Percentiles rank a stretch among this genome's conserved stretches.
These are phyloP conservation scores for Globisporangium yorkense DNA, from an alignment of 352 stramenopile species.

Conservation along the genomic window DNA sequence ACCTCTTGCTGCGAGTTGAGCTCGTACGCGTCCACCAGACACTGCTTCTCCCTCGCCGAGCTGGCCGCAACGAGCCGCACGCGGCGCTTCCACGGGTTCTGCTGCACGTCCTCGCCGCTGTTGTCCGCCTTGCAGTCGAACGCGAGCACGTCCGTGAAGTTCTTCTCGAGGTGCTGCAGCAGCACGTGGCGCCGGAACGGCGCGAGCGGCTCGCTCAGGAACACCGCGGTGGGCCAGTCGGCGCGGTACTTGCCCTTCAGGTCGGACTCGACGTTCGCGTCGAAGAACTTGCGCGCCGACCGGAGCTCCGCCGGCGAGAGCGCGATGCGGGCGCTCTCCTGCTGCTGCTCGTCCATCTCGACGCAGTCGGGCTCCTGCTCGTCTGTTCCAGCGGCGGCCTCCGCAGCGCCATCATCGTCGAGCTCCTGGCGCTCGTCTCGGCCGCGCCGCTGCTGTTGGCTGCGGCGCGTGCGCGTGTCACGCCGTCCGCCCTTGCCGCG, in stretches of 20 bases:
- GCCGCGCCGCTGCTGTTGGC: constrained; percentile 3
- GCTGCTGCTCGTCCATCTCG: background rate
- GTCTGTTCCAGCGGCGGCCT: background rate
- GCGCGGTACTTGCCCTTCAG: constrained; percentile 10
- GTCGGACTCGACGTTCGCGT: constrained; percentile 18
- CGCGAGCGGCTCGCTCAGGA: constrained; percentile 53
- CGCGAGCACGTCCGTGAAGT: constrained; percentile 32
- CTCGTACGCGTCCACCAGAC: constrained; percentile 26
- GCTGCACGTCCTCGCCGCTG: constrained; percentile 13
- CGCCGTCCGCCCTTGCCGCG: background rate
- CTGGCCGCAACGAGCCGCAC: constrained; percentile 39
- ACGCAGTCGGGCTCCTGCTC: background rate
- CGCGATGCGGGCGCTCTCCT: background rate
- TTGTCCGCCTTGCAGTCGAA: constrained; percentile 73
- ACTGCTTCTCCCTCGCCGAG: constrained; percentile 18
- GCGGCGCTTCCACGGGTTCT: constrained; percentile 55
- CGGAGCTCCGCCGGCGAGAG: constrained; percentile 5
- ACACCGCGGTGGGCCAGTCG: constrained; percentile 21
- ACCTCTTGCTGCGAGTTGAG: constrained; percentile 25
- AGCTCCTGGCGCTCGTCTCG: background rate
- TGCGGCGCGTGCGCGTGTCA: background rate
- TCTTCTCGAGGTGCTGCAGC: constrained; percentile 38
- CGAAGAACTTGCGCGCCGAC: constrained; percentile 34
- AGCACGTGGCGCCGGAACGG: constrained; percentile 60
- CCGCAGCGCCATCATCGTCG: background rate